A percentile compares a stretch with the other conserved stretches of the same genome.
Conservation (phyloP, 2,329 filamentous ascomycete species). For the Diatrype stigma region DNA sequence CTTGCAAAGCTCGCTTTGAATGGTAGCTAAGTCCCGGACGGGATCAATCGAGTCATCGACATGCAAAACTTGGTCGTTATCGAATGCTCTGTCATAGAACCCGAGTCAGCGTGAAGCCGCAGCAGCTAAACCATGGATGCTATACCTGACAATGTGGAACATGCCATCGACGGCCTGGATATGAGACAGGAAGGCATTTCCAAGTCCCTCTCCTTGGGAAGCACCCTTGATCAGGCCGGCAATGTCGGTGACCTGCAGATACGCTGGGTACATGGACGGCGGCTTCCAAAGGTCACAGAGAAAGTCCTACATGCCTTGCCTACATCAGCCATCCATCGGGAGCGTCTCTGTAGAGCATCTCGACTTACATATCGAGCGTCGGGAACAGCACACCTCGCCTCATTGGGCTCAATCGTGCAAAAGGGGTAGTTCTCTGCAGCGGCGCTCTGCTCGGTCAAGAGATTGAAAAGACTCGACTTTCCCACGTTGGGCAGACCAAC, state of each 20-base stretch:
- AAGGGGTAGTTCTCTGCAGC: conserved; percentile 43
- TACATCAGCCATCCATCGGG: conserved; percentile 4
- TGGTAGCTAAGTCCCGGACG: conserved; percentile 38
- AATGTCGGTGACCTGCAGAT: conserved; percentile 42
- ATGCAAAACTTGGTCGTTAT: conserved; percentile 41
- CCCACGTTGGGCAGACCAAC: conserved; percentile 43
- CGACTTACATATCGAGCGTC: conserved; percentile 38
- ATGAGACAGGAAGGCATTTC: conserved; percentile 41
- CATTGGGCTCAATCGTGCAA: conserved; percentile 44
- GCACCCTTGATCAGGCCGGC: conserved; percentile 42
- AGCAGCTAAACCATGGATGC: background rate
- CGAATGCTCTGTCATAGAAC: conserved; percentile 31
- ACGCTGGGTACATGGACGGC: conserved; percentile 40
- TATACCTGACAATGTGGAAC: conserved; percentile 35
- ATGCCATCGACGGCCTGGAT: conserved; percentile 44
- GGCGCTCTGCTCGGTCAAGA: conserved; percentile 42
- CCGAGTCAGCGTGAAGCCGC: background rate
- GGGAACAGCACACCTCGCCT: conserved; percentile 41
- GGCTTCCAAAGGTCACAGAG: conserved; percentile 40
- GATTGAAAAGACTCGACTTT: conserved; percentile 42
- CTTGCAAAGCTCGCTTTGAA: conserved; percentile 36
- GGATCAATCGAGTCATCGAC: conserved; percentile 44
- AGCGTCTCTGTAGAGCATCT: background rate
- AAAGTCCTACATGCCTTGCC: conserved; percentile 32
- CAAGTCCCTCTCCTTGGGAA: conserved; percentile 39